Evolutionary conservation across 805 yeast species (phyloP), one percentile per base, ranked within the genome.

Genomic region (Schwanniomyces pseudopolymorphus): DNA sequence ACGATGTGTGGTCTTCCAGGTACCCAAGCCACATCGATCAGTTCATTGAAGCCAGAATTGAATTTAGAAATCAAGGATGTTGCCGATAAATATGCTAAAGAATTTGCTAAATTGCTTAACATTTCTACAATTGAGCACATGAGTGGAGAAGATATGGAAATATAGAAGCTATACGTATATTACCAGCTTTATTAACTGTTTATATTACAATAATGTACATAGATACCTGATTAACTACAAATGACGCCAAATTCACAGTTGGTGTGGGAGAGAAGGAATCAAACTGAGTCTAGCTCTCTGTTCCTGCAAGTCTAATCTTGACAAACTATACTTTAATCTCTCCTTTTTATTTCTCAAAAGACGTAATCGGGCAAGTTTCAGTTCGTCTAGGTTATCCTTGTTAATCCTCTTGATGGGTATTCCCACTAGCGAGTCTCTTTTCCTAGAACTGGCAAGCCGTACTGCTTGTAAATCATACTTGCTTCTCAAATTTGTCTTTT

Each of bases 1-100:
- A 84, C 81, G 4, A 88, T 96, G 77, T 94, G 99, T 69, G 98
- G 98, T 1, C 70, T 91, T 27, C 81, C 85, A 0, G 80, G 78
- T 5, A 76, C 77, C 36, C 38, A 37, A 9, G 75, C 77, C 43
- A 70, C 75, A 1, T 68, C 75, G 3, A 56, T 73, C 10, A 42
- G 49, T 22, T 57, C 56, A 26, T 42, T 57, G 36, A 46, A 33
- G 21, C 64, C 61, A 1, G 52, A 41, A 4, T 41, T 55, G 19
- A 33, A 43, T 9, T 20, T 36, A 6, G 33, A 43, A 3, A 47
- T 63, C 21, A 58, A 63, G 42, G 64, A 61, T 4, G 66, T 62
- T 5, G 76, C 68, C 1, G 53, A 55, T 22, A 53, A 59, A 49
- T 70, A 60, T 43, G 73, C 73, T 5, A 62, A 61, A 39, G 73